A percentile compares a stretch with the other conserved stretches of the same genome.
Conservation (phyloP, 352 stramenopile species). For the Peronospora farinosa region DNA sequence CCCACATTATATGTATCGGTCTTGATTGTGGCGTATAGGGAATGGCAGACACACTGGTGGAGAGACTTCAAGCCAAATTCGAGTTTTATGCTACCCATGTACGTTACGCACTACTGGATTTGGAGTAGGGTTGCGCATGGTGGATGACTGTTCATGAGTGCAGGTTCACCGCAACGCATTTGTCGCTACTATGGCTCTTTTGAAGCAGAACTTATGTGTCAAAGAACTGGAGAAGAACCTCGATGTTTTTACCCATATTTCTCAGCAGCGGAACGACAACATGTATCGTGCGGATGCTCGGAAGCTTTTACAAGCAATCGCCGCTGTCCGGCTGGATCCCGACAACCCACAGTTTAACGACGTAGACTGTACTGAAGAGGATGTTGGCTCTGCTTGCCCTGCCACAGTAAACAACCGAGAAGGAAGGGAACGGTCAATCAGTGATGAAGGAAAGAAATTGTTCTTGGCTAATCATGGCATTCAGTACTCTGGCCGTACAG, state of each 20-base stretch:
- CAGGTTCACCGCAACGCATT: constrained; percentile 80
- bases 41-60: constrained; percentile 72
- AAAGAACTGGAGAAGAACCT: constrained; percentile 77
- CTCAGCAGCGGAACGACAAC: constrained; percentile 75
- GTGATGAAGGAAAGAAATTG: constrained; percentile 80
- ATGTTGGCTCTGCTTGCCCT: constrained; percentile 44
- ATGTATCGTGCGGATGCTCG: constrained; percentile 75
- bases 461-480: constrained; percentile 55
- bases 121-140: background rate
- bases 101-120: constrained; percentile 4
- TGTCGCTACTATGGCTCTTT: constrained; percentile 51
- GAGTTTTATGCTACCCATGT: constrained; percentile 79
- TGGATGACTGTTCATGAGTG: constrained; percentile 1
- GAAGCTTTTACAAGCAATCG: constrained; percentile 79
- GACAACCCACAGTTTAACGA: constrained; percentile 74
- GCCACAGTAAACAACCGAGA: constrained; percentile 64
- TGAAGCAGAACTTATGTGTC: constrained; percentile 76
- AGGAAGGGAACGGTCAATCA: constrained; percentile 64
- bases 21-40: constrained; percentile 32
- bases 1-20: background rate
- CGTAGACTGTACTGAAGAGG: constrained; percentile 49
- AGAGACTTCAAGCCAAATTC: constrained; percentile 78
- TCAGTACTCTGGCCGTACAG: constrained; percentile 15
- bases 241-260: constrained; percentile 74
- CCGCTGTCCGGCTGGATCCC: constrained; percentile 69